Percentiles rank a stretch among this genome's conserved stretches.
These are phyloP conservation scores for Leucosporidium creatinivorum DNA, from an alignment of 768 basidiomycete species.

Conservation along the genomic window DNA sequence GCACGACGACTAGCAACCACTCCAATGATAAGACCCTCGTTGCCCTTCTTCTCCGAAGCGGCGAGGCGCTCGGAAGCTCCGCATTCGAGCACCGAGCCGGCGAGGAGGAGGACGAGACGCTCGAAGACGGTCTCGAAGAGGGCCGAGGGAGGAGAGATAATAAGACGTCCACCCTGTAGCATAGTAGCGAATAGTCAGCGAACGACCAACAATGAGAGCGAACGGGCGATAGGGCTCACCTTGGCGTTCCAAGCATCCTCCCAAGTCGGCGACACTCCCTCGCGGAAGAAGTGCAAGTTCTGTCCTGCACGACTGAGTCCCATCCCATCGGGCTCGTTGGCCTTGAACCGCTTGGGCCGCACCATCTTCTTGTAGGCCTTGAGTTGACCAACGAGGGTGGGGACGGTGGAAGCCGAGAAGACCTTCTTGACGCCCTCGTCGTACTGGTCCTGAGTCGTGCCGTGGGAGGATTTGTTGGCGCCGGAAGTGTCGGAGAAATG, in stretches of 20 bases:
- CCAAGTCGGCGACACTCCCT: constrained; percentile 31
- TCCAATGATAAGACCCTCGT: constrained; percentile 25
- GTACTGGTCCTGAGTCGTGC: constrained; percentile 26
- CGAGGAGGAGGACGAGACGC: constrained; percentile 28
- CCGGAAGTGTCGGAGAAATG: constrained; percentile 28
- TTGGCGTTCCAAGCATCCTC: constrained; percentile 34
- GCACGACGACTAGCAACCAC: constrained; percentile 28
- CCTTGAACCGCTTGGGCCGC: constrained; percentile 10
- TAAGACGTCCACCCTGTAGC: constrained; percentile 28
- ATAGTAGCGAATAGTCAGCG: neutral
- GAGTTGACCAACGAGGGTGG: constrained; percentile 15
- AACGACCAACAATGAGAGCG: neutral
- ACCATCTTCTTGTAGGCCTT: constrained; percentile 32
- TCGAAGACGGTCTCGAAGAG: constrained; percentile 29
- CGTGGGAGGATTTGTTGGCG: constrained; percentile 25
- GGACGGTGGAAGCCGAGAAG: constrained; percentile 19
- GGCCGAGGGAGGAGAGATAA: constrained; percentile 20
- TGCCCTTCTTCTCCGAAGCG: neutral
- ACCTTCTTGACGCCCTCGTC: constrained; percentile 24
- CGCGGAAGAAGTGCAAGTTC: constrained; percentile 33
- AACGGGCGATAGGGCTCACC: neutral
- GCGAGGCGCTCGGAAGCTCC: constrained; percentile 11
- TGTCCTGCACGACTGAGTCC: constrained; percentile 19
- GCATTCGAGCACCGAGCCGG: constrained; percentile 25
- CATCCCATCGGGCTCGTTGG: constrained; percentile 15